Evolutionary conservation across 2,329 filamentous ascomycete genomes (phyloP), one percentile per base, ranked within the genome.

Genomic region (Fusarium continuum): DNA sequence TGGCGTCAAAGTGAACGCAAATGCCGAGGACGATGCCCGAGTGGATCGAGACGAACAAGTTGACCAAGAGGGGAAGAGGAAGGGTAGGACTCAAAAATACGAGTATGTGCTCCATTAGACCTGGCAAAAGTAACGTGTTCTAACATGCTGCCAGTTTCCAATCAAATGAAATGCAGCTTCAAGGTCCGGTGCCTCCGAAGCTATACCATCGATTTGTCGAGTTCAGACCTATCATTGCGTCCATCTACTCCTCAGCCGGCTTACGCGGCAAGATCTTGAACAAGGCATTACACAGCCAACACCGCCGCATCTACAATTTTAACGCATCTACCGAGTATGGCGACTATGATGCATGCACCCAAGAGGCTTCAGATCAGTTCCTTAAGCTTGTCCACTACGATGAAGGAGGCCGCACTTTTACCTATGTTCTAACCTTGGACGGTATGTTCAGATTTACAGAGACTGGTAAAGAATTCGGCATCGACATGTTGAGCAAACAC

Each of bases 131-230:
- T 3, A 5, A 17, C 5, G 8, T 25, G 29, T n/a, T n/a, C 65
- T 72, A 39, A 72, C 52, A 22, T 7, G 1, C 4, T 11, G 5
- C 2, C 70, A 93, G 91, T 76, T 98, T 98, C 77, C 93, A 97
- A 82, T 91, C 94, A 32, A 93, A 92, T 74, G 91, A 97, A 75
- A 88, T 97, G 71, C 94, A 97, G 74, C 83, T 98, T 8, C 82
- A 85, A 39, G 94, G 94, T 0, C 94, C 94, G 0, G 89, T 95
- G 0, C 93, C 94, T 0, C 80, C 86, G 3, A 82, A 88, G 61
- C 81, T 98, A 28, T 97, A 97, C 75, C 93, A 97, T 74, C 90
- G 93, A 66, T 98, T 91, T 72, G 93, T 97, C 54, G 93, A 96
- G 74, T 97, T 97, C 77, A 90, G 88, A 53, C 93, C 93, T 22